A percentile compares a stretch with the other conserved stretches of the same genome.
phyloP scores from a whole-genome alignment of 2,329 filamentous ascomycete species.

The Trichoderma sp. region DNA sequence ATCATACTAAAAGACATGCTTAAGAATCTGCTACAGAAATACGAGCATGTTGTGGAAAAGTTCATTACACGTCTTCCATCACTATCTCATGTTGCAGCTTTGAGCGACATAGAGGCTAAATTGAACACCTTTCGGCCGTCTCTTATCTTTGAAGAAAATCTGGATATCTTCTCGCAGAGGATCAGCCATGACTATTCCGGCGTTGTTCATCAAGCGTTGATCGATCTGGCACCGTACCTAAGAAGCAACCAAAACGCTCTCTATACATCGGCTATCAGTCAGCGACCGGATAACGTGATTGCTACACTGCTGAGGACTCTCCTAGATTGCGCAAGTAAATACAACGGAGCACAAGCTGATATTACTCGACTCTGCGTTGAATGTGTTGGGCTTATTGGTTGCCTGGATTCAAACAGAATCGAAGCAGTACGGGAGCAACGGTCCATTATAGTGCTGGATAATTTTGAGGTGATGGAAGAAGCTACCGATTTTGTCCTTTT shows the following conservation, averaged over 20 bases:
- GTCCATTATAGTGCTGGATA: conserved; percentile 83
- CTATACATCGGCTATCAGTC: conserved; percentile 76
- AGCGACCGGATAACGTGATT: conserved; percentile 78
- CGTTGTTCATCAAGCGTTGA: conserved; percentile 79
- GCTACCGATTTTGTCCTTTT: conserved; percentile 84
- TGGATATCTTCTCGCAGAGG: conserved; percentile 71
- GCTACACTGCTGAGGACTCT: conserved; percentile 72
- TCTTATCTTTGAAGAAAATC: conserved; percentile 54
- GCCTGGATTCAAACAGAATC: conserved; percentile 85
- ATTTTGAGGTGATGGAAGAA: conserved; percentile 78
- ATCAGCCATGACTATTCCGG: conserved; percentile 81
- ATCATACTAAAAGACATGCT: conserved; percentile 64
- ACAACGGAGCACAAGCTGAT: conserved; percentile 65
- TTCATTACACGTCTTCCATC: conserved; percentile 78
- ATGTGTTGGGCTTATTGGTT: conserved; percentile 86
- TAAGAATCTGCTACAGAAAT: conserved; percentile 62
- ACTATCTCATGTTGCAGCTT: conserved; percentile 66
- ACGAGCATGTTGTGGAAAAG: conserved; percentile 62
- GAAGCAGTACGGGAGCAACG: conserved; percentile 76
- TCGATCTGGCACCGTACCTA: conserved; percentile 75
- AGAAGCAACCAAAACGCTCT: conserved; percentile 73
- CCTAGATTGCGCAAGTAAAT: conserved; percentile 82
- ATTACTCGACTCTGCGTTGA: conserved; percentile 75
- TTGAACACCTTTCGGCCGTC: conserved; percentile 64
- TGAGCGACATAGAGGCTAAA: conserved; percentile 67